Conservation (phyloP, 805 yeast species). For the Isabelozyma heimii region DNA sequence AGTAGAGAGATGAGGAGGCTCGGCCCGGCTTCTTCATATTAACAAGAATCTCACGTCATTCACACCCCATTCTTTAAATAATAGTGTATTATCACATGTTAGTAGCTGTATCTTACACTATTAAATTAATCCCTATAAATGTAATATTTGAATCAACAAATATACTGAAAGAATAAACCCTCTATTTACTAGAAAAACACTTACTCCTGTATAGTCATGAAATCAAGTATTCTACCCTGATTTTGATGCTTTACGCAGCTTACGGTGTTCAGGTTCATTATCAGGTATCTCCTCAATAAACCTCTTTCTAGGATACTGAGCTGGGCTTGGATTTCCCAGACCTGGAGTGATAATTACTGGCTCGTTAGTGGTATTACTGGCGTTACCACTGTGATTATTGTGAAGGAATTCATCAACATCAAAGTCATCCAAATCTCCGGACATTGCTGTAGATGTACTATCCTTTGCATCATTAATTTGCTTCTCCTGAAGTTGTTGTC, state of each 20-base stretch:
- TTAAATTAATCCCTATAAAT: too few relatives aligned
- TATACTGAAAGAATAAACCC: too few relatives aligned
- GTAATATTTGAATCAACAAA: too few relatives aligned
- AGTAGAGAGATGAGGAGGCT: neutral
- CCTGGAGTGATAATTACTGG: slow-evolving; percentile 10
- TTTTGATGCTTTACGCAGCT: too few relatives aligned
- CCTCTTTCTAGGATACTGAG: slow-evolving; percentile 6
- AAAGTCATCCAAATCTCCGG: slow-evolving; percentile 21
- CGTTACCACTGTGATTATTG: slow-evolving; percentile 4
- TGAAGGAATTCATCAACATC: slow-evolving; percentile 31
- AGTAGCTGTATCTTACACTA: too few relatives aligned
- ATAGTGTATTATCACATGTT: neutral
- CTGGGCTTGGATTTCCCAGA: slow-evolving; percentile 1
- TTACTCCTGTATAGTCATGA: too few relatives aligned
- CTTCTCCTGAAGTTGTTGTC: slow-evolving; percentile 17
- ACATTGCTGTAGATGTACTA: slow-evolving; percentile 6
- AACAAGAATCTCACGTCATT: too few relatives aligned
- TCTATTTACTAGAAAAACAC: too few relatives aligned
- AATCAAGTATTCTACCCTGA: too few relatives aligned
- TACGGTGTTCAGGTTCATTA: slow-evolving; percentile 2
- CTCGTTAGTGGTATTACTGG: slow-evolving; percentile 1
- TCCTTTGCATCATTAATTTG: slow-evolving; percentile 7
- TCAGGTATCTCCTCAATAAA: slow-evolving; percentile 13
- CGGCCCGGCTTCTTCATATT: too few relatives aligned
- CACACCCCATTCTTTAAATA: too few relatives aligned